A percentile compares a stretch with the other conserved stretches of the same genome.
Conservation (phyloP, 176 grass and related monocot genomes). For the Themeda triandra region DNA sequence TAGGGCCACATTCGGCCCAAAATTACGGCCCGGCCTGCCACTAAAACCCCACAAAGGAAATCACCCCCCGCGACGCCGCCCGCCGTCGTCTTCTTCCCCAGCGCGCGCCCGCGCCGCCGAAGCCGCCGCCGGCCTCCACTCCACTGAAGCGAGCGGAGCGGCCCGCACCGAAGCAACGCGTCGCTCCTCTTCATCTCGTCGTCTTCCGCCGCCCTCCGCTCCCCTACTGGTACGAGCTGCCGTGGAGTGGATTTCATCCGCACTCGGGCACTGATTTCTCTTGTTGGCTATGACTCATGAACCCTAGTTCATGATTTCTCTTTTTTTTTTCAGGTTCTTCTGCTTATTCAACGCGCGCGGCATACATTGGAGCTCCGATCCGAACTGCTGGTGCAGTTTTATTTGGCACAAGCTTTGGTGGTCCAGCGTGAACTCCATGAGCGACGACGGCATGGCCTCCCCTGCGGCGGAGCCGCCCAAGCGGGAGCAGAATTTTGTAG, state of each 20-base stretch:
- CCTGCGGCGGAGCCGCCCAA: constrained; percentile 4
- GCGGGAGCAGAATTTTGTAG: constrained; percentile 5
- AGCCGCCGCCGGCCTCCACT: neutral
- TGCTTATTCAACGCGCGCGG: neutral
- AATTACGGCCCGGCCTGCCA: neutral
- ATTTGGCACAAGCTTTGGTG: too few species aligned
- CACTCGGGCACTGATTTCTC: neutral
- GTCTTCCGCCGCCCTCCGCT: neutral
- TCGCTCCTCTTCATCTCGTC: neutral
- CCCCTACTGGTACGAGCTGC: neutral
- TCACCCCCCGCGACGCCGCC: neutral
- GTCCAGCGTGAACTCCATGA: neutral
- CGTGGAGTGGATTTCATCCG: neutral
- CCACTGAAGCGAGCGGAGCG: neutral
- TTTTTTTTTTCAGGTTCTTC: neutral
- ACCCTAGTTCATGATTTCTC: neutral
- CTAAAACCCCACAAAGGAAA: neutral
- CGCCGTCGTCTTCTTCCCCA: neutral
- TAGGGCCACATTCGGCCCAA: neutral
- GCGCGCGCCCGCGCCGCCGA: neutral
- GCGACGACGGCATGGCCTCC: neutral
- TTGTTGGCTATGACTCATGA: neutral
- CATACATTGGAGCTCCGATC: neutral
- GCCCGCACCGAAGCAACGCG: neutral
- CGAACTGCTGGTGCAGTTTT: neutral